These are phyloP conservation scores for Termitomyces sp. DNA, from an alignment of 768 basidiomycete species.

Conservation along the genomic window DNA sequence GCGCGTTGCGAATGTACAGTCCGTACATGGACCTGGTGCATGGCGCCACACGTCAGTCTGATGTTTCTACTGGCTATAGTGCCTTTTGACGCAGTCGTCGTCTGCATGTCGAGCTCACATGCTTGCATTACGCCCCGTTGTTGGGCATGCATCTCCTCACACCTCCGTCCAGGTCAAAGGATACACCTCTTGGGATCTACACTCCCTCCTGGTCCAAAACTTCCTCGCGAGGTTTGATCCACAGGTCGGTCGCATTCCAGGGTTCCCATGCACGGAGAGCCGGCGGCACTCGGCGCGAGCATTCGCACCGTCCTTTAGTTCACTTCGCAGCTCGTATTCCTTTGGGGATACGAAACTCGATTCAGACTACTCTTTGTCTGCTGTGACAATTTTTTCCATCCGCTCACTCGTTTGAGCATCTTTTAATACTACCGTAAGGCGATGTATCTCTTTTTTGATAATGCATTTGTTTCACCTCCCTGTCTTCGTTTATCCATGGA, in stretches of 20 bases:
- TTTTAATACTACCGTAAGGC: background rate
- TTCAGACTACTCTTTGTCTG: slow-evolving; percentile 64
- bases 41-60: background rate
- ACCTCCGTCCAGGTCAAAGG: background rate
- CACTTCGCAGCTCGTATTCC: slow-evolving; percentile 58
- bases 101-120: background rate
- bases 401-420: slow-evolving; percentile 16
- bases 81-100: background rate
- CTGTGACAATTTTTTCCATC: slow-evolving; percentile 22
- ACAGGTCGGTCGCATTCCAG: background rate
- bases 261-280: slow-evolving; percentile 16
- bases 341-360: slow-evolving; percentile 43
- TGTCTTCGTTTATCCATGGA: background rate
- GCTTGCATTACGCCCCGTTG: background rate
- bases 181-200: background rate
- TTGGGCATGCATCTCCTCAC: background rate
- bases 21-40: background rate
- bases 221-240: slow-evolving; percentile 3
- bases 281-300: slow-evolving; percentile 1
- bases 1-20: background rate
- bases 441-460: background rate
- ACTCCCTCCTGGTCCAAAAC: background rate
- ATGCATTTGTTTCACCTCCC: background rate
- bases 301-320: slow-evolving; percentile 49
- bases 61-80: background rate